Base-by-base conservation (phyloP, 2,329 filamentous ascomycete species). In the Cercospora brassicicola region DNA sequence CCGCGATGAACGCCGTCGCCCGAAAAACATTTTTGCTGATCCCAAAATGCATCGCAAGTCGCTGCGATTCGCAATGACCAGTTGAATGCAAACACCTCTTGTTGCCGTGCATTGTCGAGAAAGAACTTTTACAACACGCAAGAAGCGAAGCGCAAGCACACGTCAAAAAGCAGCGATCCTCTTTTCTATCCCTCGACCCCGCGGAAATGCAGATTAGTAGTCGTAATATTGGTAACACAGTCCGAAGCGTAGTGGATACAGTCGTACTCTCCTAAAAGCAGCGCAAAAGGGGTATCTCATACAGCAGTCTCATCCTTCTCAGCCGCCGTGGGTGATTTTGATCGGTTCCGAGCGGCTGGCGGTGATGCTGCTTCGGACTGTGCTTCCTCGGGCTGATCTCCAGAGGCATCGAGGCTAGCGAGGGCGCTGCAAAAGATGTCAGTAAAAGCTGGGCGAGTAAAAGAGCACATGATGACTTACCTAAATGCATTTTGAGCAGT, bases 401-500 rank as follows among this genome's bases (percentile, higher is more conserved):
- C 80, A 86, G 84, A 77, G 88, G 87, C 73, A 84, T 83, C 82
- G 71, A 87, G 83, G 74, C 79, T 80, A 78, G 84, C 84, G 72
- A 87, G 82, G 69, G 85, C 84, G 82, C 85, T 87, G 53, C 28
- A 68, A 67, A 36, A 57, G 1, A 61, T 67, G 69, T 69, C 76
- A 80, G 76, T 67, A 67, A 36, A 42, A 39, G 31, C 8, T 59
- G 20, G 1, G n/a, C 9, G 2, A 30, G 62, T 20, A 28, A 28
- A 23, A 20, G n/a, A 39, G 70, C 45, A 23, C 45, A 18, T 20
- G 45, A 51, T 23, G 18, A 74, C 90, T 86, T 88, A 97, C 94
- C 93, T 94, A 84, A 97, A 99, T 74, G 94, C 90, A 84, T 99
- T 99, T 74, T 90, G 88, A 77, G 81, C 78, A 33, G 91, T 91